phyloP scores from a whole-genome alignment of 371 early-diverging fungal species.

The Choanephora cucurbitarum region DNA sequence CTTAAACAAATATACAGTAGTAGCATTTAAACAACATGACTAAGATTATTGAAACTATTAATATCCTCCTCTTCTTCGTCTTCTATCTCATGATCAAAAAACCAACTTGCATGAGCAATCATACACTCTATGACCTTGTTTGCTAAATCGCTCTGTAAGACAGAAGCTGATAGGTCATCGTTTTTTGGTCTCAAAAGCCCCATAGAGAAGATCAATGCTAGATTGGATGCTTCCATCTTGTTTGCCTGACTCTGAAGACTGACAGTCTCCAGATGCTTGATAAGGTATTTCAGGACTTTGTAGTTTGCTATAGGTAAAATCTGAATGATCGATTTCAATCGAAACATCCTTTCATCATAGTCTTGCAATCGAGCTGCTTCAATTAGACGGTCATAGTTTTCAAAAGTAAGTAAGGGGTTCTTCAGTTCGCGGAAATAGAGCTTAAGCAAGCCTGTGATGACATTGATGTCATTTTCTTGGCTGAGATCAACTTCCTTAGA shows the following conservation, averaged over 20 bases:
- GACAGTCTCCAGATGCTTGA: constrained; percentile 71
- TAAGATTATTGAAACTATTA: not conserved
- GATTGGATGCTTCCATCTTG: constrained; percentile 86
- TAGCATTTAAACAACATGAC: not conserved
- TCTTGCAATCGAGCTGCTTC: constrained; percentile 73
- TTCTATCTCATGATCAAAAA: constrained; percentile 48
- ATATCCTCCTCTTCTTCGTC: not conserved
- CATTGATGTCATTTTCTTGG: constrained; percentile 72
- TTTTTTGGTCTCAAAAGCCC: constrained; percentile 58
- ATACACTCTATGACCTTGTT: constrained; percentile 59
- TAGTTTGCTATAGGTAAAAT: constrained; percentile 70
- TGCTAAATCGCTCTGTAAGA: not conserved
- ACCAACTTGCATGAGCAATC: constrained; percentile 65
- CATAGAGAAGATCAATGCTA: constrained; percentile 83
- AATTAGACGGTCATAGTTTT: constrained; percentile 77
- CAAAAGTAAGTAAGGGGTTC: constrained; percentile 77
- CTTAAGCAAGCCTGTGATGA: constrained; percentile 74
- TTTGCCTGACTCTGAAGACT: constrained; percentile 66
- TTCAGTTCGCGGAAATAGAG: constrained; percentile 82
- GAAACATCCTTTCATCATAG: constrained; percentile 74
- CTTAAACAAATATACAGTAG: too few relatives aligned
- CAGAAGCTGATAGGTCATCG: constrained; percentile 54
- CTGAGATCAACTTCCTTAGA: not conserved
- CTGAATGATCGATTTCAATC: constrained; percentile 71
- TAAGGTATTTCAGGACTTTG: constrained; percentile 68